Evolutionary conservation across 805 yeast genomes (phyloP), one percentile per base, ranked within the genome.

Genomic region (Jamesozyma jinghongensis): DNA sequence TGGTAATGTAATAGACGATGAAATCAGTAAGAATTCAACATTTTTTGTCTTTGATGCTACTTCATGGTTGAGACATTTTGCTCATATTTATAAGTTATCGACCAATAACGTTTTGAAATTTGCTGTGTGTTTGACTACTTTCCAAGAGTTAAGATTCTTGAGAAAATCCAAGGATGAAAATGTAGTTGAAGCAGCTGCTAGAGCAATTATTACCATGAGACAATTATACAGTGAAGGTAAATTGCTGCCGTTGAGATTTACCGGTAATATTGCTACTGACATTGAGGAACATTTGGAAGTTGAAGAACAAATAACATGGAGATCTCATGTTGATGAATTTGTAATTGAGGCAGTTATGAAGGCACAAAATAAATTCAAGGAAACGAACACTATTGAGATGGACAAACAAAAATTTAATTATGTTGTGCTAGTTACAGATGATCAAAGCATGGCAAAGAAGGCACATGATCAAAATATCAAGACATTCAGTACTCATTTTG

Each of bases 11-110:
- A 12, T 18, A 12, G 13, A 19, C 20, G 44, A 41, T 25, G 45
- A 39, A 12, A 75, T 78, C 70, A 83, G 78, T 55, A 70, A 74
- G 11, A 56, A 70, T 14, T 53, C 74, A 18, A 77, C 85, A 0
- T 70, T 69, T 50, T 69, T 81, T 40, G 74, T 85, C 1, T 65
- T 83, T 42, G 94, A 83, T 59, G 82, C 92, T 2, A 82, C 84
- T 48, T 75, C 81, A 42, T 83, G 90, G 88, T 63, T 83, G 47
- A 80, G 82, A 51, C 88, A 81, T 53, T 81, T 87, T 57, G 94
- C 90, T 2, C 70, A 81, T 45, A 67, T 83, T 17, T 83, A 71
- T 62, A 83, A 83, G 56, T 75, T 85, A 50, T 72, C 81, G 11
- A 68, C 79, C 26, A 73, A 74, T 48, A 70, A 69, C 12, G 72